Percentiles rank a stretch among this genome's conserved stretches.
These are phyloP conservation scores for Seminavis robusta DNA, from an alignment of 108 stramenopile genomes.

Conservation along the genomic window DNA sequence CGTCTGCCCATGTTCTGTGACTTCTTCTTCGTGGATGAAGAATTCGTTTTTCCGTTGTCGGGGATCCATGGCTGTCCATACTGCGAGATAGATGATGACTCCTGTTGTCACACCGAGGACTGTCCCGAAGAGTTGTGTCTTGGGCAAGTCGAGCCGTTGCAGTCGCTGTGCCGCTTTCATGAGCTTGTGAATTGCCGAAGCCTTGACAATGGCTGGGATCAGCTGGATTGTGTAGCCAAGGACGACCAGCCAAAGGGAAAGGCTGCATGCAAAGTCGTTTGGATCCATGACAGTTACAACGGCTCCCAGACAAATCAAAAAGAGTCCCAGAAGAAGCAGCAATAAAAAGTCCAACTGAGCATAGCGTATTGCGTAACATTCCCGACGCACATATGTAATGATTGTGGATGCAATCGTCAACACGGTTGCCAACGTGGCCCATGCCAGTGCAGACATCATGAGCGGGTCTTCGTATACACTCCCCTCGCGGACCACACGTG, in stretches of 20 bases:
- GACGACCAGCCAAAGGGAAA: slow-evolving; percentile 26
- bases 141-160: slow-evolving; percentile 19
- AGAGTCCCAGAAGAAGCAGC: slow-evolving; percentile 21
- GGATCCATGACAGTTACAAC: slow-evolving; percentile 13
- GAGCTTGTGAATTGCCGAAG: slow-evolving; percentile 29
- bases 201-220: slow-evolving; percentile 39
- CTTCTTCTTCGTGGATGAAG: background rate
- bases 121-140: slow-evolving; percentile 2
- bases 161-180: slow-evolving; percentile 18
- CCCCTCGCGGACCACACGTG: background rate
- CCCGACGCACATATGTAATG: no score
- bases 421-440: slow-evolving; percentile 5
- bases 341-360: slow-evolving; percentile 29
- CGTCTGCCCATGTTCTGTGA: slow-evolving; percentile 3
- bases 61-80: slow-evolving; percentile 30
- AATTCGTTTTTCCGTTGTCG: slow-evolving; percentile 3
- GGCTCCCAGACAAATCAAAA: slow-evolving; percentile 23
- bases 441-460: slow-evolving; percentile 1
- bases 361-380: slow-evolving; percentile 5
- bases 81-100: slow-evolving; percentile 22
- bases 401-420: no score
- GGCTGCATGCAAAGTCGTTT: slow-evolving; percentile 9
- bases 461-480: background rate
- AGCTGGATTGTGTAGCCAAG: slow-evolving; percentile 35
- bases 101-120: slow-evolving; percentile 6